A percentile compares a stretch with the other conserved stretches of the same genome.
Conservation (phyloP, 768 basidiomycete species). For the Filobasidium wieringae region DNA sequence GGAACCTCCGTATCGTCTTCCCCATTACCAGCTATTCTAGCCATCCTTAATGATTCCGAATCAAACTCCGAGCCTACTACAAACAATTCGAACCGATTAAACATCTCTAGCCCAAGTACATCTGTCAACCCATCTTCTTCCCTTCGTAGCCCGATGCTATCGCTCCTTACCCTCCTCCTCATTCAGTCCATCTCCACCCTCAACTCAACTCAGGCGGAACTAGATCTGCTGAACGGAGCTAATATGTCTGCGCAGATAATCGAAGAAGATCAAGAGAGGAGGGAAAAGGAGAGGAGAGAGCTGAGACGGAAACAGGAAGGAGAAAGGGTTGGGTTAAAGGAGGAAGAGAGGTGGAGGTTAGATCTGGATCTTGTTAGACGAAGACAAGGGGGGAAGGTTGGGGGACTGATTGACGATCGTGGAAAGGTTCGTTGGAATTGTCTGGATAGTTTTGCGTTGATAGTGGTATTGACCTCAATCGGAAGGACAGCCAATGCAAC, state of each 20-base stretch:
- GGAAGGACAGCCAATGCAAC: slow-evolving; percentile 78
- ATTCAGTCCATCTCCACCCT: slow-evolving; percentile 57
- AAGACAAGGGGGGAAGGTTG: slow-evolving; percentile 34
- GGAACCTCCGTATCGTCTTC: slow-evolving; percentile 17
- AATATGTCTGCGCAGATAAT: slow-evolving; percentile 14
- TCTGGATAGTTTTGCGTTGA: background rate
- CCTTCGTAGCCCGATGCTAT: slow-evolving; percentile 42
- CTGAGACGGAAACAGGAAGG: slow-evolving; percentile 16
- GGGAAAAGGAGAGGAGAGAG: slow-evolving; percentile 35
- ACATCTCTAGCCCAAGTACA: slow-evolving; percentile 13
- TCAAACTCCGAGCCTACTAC: background rate
- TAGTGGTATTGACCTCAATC: slow-evolving; percentile 7
- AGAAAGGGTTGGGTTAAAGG: slow-evolving; percentile 26
- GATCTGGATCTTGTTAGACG: slow-evolving; percentile 44
- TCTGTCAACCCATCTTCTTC: slow-evolving; percentile 23
- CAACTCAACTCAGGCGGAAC: slow-evolving; percentile 58
- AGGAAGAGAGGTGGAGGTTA: slow-evolving; percentile 59
- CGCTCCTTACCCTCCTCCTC: slow-evolving; percentile 63
- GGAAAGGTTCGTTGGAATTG: slow-evolving; percentile 53
- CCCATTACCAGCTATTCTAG: slow-evolving; percentile 23
- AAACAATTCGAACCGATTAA: background rate
- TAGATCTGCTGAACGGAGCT: slow-evolving; percentile 48
- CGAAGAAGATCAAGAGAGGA: slow-evolving; percentile 22
- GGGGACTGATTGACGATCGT: slow-evolving; percentile 52
- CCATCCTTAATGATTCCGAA: slow-evolving; percentile 10